Percentiles rank a stretch among this genome's conserved stretches.
Evolutionary conservation across 805 yeast species (phyloP).

Genomic region (Wickerhamiella kurtzmanii): DNA sequence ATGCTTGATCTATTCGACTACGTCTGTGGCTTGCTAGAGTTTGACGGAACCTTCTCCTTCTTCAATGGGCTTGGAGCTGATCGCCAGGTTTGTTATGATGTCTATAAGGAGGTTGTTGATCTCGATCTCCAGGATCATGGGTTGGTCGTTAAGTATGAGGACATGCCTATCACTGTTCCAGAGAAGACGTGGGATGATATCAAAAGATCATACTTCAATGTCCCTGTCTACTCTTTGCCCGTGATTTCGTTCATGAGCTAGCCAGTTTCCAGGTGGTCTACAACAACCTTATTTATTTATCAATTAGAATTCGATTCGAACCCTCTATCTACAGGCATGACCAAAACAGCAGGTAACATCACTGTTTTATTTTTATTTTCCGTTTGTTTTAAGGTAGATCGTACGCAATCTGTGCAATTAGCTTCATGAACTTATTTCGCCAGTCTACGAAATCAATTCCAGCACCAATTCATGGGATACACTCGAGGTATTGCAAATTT

Average conservation of each 20-base stretch:
- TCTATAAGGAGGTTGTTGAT: slow-evolving; percentile 69
- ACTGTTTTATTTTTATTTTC: too few species aligned
- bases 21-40: slow-evolving; percentile 68
- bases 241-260: slow-evolving; percentile 13
- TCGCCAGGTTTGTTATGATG: slow-evolving; percentile 61
- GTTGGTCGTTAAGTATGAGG: slow-evolving; percentile 41
- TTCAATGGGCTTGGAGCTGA: slow-evolving; percentile 88
- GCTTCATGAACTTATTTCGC: too few species aligned
- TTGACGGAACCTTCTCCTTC: slow-evolving; percentile 75
- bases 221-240: slow-evolving; percentile 24
- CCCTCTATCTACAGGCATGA: too few species aligned
- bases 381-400: too few species aligned
- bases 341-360: too few species aligned
- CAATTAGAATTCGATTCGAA: too few species aligned
- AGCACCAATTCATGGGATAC: background rate
- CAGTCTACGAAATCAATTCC: too few species aligned
- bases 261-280: too few species aligned
- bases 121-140: slow-evolving; percentile 74
- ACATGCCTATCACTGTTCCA: slow-evolving; percentile 24
- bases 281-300: too few species aligned
- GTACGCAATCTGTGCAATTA: too few species aligned
- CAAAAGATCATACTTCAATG: slow-evolving; percentile 25
- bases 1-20: slow-evolving; percentile 75
- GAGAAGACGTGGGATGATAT: slow-evolving; percentile 27
- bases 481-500: background rate